Evolutionary conservation across 176 grass and related monocot species (phyloP).

Genomic region (Triticum timopheevii): DNA sequence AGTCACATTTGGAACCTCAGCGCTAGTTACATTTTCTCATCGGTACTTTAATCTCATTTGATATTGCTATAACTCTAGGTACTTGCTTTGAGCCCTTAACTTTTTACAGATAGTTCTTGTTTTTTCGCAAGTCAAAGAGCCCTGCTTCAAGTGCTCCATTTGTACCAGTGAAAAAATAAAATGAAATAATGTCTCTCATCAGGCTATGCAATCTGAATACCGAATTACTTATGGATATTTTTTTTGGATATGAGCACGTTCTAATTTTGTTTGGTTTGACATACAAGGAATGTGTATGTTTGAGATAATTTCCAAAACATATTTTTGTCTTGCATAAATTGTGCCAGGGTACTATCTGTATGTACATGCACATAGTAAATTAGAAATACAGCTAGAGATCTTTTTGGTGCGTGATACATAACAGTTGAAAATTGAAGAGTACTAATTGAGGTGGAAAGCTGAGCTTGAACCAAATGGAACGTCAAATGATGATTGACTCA

Average conservation of each 20-base stretch:
- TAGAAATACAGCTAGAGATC: neutral
- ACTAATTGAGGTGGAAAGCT: neutral
- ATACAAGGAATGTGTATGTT: neutral
- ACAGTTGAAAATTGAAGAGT: neutral
- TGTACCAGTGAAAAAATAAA: neutral
- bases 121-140: too few relatives aligned
- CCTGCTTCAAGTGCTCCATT: neutral
- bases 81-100: neutral
- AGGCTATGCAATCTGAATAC: neutral
- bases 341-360: neutral
- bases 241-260: too few relatives aligned
- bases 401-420: neutral
- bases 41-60: neutral
- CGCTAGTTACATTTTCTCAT: neutral
- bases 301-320: neutral
- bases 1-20: neutral
- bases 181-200: neutral
- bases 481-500: neutral
- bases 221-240: neutral
- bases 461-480: neutral
- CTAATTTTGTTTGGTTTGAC: too few relatives aligned
- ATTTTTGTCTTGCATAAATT: neutral
- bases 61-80: neutral
- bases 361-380: neutral
- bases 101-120: neutral